Conservation (phyloP, 2,329 filamentous ascomycete species). For the Rhynchosporium agropyri region DNA sequence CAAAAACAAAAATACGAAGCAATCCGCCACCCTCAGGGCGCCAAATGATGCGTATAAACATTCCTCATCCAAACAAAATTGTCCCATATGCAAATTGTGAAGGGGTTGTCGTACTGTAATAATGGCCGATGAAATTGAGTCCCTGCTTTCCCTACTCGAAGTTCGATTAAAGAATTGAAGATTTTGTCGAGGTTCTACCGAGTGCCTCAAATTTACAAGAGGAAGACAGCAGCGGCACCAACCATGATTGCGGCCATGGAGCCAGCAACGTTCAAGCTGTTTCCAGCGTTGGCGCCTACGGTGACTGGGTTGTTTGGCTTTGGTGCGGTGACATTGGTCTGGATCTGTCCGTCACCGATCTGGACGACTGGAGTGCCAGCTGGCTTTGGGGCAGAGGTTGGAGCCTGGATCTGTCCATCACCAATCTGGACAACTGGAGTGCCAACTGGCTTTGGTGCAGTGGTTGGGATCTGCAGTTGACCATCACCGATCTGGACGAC, state of each 20-base stretch:
- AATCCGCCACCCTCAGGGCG: neutral
- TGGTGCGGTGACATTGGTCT: constrained; percentile 50
- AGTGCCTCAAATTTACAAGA: constrained; percentile 27
- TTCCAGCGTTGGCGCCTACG: constrained; percentile 16
- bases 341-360: constrained; percentile 48
- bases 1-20: constrained; percentile 3
- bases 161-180: constrained; percentile 14
- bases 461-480: constrained; percentile 2
- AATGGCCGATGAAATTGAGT: neutral
- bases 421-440: constrained; percentile 43
- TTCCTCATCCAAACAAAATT: neutral
- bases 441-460: constrained; percentile 29
- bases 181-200: neutral
- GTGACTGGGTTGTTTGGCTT: neutral
- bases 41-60: neutral
- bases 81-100: constrained; percentile 9
- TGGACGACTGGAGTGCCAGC: constrained; percentile 40
- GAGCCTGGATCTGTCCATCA: constrained; percentile 26
- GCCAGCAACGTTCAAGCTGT: constrained; percentile 15
- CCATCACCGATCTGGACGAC: constrained; percentile 15
- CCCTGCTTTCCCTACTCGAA: constrained; percentile 11
- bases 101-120: constrained; percentile 8
- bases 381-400: neutral
- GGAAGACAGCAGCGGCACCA: constrained; percentile 19
- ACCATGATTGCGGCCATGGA: constrained; percentile 18